phyloP scores from a whole-genome alignment of 1,284 basidiomycete genomes.

The Trichosporon faecale region DNA sequence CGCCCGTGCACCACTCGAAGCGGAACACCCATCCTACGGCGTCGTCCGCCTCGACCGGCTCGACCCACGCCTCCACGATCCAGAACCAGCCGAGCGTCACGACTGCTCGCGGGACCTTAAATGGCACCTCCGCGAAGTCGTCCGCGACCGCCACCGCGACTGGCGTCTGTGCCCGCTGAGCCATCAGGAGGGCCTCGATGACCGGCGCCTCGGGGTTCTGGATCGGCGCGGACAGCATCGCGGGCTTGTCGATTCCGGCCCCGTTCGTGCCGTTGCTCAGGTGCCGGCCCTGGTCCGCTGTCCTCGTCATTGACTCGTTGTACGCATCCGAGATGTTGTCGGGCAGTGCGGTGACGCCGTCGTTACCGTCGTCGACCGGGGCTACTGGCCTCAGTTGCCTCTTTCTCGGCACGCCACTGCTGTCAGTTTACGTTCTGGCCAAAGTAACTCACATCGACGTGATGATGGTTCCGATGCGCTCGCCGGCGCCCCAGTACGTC shows the following conservation, averaged over 20 bases:
- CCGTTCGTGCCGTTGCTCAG: constrained; percentile 1
- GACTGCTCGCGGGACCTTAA: constrained; percentile 38
- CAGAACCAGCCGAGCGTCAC: constrained; percentile 51
- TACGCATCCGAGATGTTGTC: constrained; percentile 11
- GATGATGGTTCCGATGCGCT: constrained; percentile 37
- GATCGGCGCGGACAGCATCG: constrained; percentile 4
- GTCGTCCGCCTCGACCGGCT: constrained; percentile 29
- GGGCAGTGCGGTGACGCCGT: background rate
- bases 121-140: constrained; percentile 40
- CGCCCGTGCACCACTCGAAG: constrained; percentile 43
- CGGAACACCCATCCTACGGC: constrained; percentile 42
- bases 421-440: background rate
- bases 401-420: background rate
- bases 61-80: constrained; percentile 49
- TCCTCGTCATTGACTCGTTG: background rate
- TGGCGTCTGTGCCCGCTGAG: constrained; percentile 42
- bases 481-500: constrained; percentile 36
- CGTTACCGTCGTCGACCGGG: background rate
- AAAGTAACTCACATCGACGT: constrained; percentile 32
- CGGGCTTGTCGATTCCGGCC: background rate
- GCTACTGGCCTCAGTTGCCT: background rate
- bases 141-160: constrained; percentile 41
- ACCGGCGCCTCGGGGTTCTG: constrained; percentile 13
- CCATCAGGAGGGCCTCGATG: constrained; percentile 39
- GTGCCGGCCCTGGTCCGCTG: background rate